Percentiles rank a stretch among this genome's conserved stretches.
These are phyloP conservation scores for Rhododendron mucronatum DNA, from an alignment of 148 eudicot species.

Conservation along the genomic window DNA sequence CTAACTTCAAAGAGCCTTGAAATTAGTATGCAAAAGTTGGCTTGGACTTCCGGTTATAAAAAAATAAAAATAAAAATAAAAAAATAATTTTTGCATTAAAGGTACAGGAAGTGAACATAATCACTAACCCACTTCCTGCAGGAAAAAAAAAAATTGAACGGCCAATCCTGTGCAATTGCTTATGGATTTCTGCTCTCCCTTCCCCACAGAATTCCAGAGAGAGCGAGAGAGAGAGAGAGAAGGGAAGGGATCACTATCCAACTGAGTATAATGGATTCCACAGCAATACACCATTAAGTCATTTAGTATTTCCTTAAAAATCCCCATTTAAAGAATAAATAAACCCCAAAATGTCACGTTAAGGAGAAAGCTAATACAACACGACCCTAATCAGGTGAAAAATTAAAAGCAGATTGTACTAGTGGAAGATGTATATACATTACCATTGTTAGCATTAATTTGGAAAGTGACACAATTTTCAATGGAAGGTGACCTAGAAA, in stretches of 20 bases:
- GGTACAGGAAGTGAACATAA: neutral
- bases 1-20: too few relatives aligned
- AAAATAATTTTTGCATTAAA: neutral
- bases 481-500: slow-evolving; percentile 19
- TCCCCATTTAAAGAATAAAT: neutral
- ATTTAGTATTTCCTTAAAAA: neutral
- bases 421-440: slow-evolving; percentile 11
- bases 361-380: neutral
- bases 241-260: neutral
- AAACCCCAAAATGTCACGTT: neutral
- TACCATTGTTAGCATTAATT: neutral
- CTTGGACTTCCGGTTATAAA: too few relatives aligned
- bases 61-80: too few relatives aligned
- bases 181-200: neutral
- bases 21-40: too few relatives aligned
- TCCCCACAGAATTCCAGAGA: neutral
- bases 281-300: neutral
- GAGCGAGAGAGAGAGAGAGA: neutral
- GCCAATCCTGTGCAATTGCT: neutral
- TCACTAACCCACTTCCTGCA: neutral
- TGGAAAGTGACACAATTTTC: neutral
- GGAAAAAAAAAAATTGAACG: neutral
- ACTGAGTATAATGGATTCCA: slow-evolving; percentile 9
- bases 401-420: neutral
- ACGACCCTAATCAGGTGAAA: neutral